phyloP scores from a whole-genome alignment of 2,329 filamentous ascomycete genomes.

The Cryphonectria nitschkei region DNA sequence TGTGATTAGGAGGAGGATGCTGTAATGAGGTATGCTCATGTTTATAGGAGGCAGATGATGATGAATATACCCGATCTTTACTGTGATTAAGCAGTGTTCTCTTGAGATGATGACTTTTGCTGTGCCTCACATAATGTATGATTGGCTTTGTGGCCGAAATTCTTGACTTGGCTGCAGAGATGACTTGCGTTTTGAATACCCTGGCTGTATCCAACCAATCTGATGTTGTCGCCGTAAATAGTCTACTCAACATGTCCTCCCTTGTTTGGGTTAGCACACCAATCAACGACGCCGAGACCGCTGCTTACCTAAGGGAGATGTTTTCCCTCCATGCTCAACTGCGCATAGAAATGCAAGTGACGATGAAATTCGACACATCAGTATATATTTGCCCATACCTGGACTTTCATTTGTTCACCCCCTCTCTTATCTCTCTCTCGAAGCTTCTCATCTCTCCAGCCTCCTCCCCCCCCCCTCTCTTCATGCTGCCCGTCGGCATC shows the following conservation, averaged over 20 bases:
- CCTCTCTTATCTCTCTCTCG: not conserved
- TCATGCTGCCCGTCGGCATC: not conserved
- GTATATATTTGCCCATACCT: not conserved
- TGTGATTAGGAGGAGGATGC: not conserved
- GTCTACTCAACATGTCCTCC: not conserved
- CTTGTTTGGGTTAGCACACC: not conserved
- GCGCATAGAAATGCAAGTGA: not conserved
- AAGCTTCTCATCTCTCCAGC: not conserved
- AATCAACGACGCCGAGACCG: not conserved
- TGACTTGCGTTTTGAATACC: not conserved
- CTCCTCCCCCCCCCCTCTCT: not conserved
- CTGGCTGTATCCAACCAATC: not conserved
- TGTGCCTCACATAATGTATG: not conserved
- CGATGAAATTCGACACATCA: not conserved
- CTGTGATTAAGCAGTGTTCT: not conserved
- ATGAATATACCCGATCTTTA: not conserved
- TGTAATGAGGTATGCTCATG: not conserved
- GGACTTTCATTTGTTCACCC: not conserved
- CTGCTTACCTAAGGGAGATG: not conserved
- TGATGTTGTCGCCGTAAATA: not conserved
- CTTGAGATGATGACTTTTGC: not conserved
- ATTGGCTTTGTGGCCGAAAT: not conserved
- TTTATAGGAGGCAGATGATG: not conserved
- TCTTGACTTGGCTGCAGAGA: not conserved
- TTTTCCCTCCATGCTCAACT: not conserved